Evolutionary conservation across 371 early-diverging fungal species (phyloP).

Genomic region (Coemansia linderi): DNA sequence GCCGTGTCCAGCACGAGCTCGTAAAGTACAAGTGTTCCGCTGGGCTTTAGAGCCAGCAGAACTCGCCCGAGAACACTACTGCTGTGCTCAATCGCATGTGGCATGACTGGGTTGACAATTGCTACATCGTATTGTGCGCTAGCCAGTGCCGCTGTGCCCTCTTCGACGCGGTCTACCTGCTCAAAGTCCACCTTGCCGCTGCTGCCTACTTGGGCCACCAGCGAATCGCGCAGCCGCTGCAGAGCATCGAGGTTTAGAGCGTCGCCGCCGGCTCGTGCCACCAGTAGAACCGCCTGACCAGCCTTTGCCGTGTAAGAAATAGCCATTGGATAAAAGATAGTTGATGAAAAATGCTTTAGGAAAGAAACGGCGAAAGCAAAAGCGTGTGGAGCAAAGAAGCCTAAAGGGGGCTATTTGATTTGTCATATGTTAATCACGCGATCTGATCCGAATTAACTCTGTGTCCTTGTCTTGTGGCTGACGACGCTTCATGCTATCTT

Average conservation of each 20-base stretch:
- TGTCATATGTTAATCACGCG: neutral
- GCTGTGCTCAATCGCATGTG: conserved; percentile 60
- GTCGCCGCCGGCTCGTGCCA: conserved; percentile 34
- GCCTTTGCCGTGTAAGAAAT: conserved; percentile 12
- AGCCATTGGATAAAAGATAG: conserved; percentile 5
- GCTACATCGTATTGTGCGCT: conserved; percentile 59
- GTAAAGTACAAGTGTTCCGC: conserved; percentile 59
- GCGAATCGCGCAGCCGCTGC: conserved; percentile 41
- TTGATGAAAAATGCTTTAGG: neutral
- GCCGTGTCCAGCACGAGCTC: conserved; percentile 60
- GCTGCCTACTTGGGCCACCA: conserved; percentile 31
- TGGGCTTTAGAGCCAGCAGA: conserved; percentile 59
- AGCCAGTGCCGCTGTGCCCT: conserved; percentile 55
- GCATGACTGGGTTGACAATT: conserved; percentile 59
- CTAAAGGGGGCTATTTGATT: neutral
- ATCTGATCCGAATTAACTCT: neutral
- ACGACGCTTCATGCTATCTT: neutral
- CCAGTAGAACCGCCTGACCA: conserved; percentile 40
- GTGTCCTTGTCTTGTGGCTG: neutral
- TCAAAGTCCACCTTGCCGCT: conserved; percentile 63
- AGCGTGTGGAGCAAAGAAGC: neutral
- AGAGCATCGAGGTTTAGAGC: conserved; percentile 30
- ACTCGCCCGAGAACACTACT: conserved; percentile 57
- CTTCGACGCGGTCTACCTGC: conserved; percentile 67
- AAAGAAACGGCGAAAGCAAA: neutral